These are phyloP conservation scores for Erythrobasidium hasegawianum DNA, from an alignment of 1,284 basidiomycete genomes.

Conservation along the genomic window DNA sequence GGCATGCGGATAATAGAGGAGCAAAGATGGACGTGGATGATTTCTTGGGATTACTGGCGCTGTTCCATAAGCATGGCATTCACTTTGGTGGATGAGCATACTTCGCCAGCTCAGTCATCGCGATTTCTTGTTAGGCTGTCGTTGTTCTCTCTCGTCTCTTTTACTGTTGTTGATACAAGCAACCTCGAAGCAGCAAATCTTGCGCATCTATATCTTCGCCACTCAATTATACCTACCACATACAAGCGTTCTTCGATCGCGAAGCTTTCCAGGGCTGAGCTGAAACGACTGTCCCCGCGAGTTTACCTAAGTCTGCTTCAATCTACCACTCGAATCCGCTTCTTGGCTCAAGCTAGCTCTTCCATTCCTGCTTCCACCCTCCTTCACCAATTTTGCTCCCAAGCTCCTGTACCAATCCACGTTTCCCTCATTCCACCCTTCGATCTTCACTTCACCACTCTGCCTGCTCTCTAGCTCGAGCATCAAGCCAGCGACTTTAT, in stretches of 20 bases:
- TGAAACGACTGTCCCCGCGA: too few species aligned
- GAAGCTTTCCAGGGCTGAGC: too few species aligned
- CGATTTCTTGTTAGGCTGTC: too few species aligned
- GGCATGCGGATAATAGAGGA: constrained; percentile 65
- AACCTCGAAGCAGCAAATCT: background rate
- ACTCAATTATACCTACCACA: too few species aligned
- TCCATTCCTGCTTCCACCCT: background rate
- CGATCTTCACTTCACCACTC: background rate
- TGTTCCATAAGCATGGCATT: constrained; percentile 76
- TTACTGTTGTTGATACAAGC: too few species aligned
- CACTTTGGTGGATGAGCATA: constrained; percentile 56
- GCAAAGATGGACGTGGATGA: constrained; percentile 82
- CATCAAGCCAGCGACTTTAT: constrained; percentile 16
- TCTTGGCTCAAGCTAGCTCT: background rate
- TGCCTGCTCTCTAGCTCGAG: constrained; percentile 18
- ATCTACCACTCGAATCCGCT: background rate
- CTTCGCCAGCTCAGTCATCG: too few species aligned
- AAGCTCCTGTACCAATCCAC: constrained; percentile 30
- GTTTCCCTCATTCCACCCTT: background rate
- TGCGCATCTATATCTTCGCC: too few species aligned
- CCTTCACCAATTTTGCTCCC: constrained; percentile 27
- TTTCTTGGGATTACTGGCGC: constrained; percentile 67
- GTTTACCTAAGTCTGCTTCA: constrained; percentile 31
- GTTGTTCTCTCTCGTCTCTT: too few species aligned
- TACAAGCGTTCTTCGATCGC: too few species aligned